phyloP scores from a whole-genome alignment of 2,329 filamentous ascomycete genomes.

The Aspergillus fumigatiaffinis region DNA sequence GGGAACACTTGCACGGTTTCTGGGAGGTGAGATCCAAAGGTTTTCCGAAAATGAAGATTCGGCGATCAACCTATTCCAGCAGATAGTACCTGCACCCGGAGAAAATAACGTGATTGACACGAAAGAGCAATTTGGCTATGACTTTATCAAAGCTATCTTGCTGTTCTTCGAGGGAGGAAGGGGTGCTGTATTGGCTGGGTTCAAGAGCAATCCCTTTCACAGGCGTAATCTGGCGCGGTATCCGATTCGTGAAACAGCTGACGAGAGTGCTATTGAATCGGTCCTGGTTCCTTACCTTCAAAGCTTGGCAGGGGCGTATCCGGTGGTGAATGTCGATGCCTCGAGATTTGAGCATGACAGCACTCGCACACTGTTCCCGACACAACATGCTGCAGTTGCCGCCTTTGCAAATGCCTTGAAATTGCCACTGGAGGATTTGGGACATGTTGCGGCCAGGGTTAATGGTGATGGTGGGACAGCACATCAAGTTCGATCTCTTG shows the following conservation, averaged over 20 bases:
- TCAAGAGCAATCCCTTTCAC: constrained; percentile 45
- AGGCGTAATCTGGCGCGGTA: constrained; percentile 43
- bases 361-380: constrained; percentile 48
- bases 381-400: constrained; percentile 53
- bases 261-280: constrained; percentile 52
- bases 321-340: constrained; percentile 54
- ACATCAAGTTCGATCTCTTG: constrained; percentile 28
- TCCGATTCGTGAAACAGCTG: constrained; percentile 50
- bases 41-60: constrained; percentile 36
- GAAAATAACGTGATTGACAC: constrained; percentile 38
- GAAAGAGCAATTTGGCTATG: constrained; percentile 57
- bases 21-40: constrained; percentile 52
- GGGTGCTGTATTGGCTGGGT: constrained; percentile 52
- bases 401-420: constrained; percentile 54
- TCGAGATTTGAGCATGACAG: constrained; percentile 57
- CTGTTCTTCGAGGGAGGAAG: constrained; percentile 60
- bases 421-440: constrained; percentile 51
- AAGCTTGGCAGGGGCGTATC: constrained; percentile 47
- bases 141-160: constrained; percentile 61
- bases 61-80: constrained; percentile 45
- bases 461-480: constrained; percentile 13
- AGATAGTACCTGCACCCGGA: constrained; percentile 45
- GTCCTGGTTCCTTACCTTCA: constrained; percentile 58
- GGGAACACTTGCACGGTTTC: constrained; percentile 53
- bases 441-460: constrained; percentile 32